phyloP scores from a whole-genome alignment of 2,329 filamentous ascomycete species.

The Diaporthe citriasiana region DNA sequence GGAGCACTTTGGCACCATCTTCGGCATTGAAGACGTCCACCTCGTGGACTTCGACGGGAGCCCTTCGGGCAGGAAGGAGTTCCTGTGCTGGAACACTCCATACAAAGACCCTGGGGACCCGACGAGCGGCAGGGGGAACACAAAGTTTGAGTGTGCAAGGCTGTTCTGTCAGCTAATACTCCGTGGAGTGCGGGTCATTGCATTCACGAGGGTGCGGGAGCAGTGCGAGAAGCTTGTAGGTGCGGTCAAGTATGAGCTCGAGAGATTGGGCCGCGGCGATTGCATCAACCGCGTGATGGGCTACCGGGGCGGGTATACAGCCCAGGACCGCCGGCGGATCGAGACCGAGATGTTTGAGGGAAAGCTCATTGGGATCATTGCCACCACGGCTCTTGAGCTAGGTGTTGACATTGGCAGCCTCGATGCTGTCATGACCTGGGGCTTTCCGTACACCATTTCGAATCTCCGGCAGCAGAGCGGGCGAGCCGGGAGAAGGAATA shows the following conservation, averaged over 20 bases:
- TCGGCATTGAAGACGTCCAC: slow-evolving; percentile 85
- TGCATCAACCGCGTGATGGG: slow-evolving; percentile 89
- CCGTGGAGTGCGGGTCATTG: slow-evolving; percentile 90
- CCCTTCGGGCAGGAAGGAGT: slow-evolving; percentile 92
- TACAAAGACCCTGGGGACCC: slow-evolving; percentile 91
- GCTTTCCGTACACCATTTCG: slow-evolving; percentile 95
- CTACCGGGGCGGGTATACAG: slow-evolving; percentile 94
- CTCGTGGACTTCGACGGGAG: slow-evolving; percentile 94
- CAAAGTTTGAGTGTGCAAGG: slow-evolving; percentile 86
- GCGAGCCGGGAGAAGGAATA: slow-evolving; percentile 90
- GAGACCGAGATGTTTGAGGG: slow-evolving; percentile 98
- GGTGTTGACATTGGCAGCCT: slow-evolving; percentile 96
- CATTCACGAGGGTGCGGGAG: slow-evolving; percentile 90
- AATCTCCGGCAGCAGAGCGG: slow-evolving; percentile 96
- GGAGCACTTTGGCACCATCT: slow-evolving; percentile 94
- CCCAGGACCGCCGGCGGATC: slow-evolving; percentile 88
- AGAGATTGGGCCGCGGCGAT: slow-evolving; percentile 79
- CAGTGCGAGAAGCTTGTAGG: slow-evolving; percentile 88
- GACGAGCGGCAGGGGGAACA: slow-evolving; percentile 86
- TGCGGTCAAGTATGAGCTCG: slow-evolving; percentile 84
- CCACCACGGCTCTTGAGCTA: slow-evolving; percentile 91
- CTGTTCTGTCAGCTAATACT: slow-evolving; percentile 92
- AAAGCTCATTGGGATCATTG: slow-evolving; percentile 91
- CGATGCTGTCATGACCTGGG: slow-evolving; percentile 93
- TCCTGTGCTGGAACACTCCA: slow-evolving; percentile 97